Evolutionary conservation across 352 stramenopile species (phyloP).

Genomic region (Globisporangium uncinulatum): DNA sequence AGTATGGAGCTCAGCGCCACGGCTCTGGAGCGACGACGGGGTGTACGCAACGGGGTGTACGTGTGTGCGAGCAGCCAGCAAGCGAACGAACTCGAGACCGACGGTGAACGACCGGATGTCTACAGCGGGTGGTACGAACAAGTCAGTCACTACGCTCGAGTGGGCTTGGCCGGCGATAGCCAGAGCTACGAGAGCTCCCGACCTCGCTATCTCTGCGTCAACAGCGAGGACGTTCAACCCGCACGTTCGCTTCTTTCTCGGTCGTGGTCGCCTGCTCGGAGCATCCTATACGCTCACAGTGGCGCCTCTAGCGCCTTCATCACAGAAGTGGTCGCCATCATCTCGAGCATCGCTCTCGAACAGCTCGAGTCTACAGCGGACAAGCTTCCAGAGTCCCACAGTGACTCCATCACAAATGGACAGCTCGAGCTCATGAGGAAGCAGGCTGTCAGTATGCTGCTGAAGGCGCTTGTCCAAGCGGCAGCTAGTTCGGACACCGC

Average conservation of each 20-base stretch:
- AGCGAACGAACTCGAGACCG: not conserved
- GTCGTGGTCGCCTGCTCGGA: not conserved
- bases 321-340: not conserved
- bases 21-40: not conserved
- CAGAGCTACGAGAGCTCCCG: not conserved
- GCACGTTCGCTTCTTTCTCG: not conserved
- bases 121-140: constrained; percentile 5
- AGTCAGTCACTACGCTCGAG: not conserved
- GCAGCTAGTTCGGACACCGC: not conserved
- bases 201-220: constrained; percentile 11
- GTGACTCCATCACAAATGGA: too few relatives aligned
- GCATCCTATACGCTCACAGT: constrained; percentile 3
- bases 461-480: constrained; percentile 10
- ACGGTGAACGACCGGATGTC: not conserved
- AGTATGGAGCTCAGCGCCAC: not conserved
- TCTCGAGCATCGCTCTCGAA: constrained; percentile 1
- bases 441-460: not conserved
- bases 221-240: constrained; percentile 12
- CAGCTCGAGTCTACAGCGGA: not conserved
- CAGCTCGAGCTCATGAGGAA: not conserved
- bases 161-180: not conserved
- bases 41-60: constrained; percentile 1
- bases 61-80: not conserved
- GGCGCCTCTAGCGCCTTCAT: not conserved
- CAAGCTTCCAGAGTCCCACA: not conserved